Conservation (phyloP, 1,139 yeast genomes). For the Dujonia santamariae region DNA sequence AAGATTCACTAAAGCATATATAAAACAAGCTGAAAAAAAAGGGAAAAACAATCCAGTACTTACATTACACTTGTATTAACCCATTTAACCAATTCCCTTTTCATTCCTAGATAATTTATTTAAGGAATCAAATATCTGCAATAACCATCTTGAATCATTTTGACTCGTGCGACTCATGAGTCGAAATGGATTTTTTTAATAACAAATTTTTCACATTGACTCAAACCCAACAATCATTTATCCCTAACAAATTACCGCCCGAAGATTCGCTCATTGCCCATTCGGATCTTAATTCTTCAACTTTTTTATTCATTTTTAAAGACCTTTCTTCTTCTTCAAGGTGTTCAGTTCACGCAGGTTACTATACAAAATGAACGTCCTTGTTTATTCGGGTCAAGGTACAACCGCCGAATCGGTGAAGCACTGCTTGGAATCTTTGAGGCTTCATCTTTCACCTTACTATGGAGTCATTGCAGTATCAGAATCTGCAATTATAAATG, state of each 20-base stretch:
- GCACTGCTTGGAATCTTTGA: constrained; percentile 74
- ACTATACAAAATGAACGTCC: constrained; percentile 60
- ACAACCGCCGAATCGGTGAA: constrained; percentile 83
- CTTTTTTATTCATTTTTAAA: not conserved
- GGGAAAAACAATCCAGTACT: too few relatives aligned
- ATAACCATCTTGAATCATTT: too few relatives aligned
- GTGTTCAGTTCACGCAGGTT: too few relatives aligned
- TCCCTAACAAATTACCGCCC: not conserved
- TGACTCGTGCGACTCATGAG: too few relatives aligned
- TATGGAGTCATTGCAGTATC: constrained; percentile 81
- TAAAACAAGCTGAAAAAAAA: too few relatives aligned
- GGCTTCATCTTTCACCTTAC: constrained; percentile 76
- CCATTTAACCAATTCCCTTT: too few relatives aligned
- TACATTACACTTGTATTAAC: too few relatives aligned
- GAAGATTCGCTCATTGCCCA: not conserved
- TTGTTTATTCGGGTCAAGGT: constrained; percentile 83
- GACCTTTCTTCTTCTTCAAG: not conserved
- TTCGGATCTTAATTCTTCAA: not conserved
- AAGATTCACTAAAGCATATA: too few relatives aligned
- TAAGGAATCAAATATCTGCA: too few relatives aligned
- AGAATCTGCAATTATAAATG: constrained; percentile 59
- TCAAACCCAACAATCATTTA: not conserved
- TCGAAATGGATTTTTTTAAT: not conserved
- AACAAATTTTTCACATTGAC: not conserved
- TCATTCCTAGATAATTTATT: too few relatives aligned